These are phyloP conservation scores for Coemansia sp. DNA, from an alignment of 371 early-diverging fungal genomes.

Conservation along the genomic window DNA sequence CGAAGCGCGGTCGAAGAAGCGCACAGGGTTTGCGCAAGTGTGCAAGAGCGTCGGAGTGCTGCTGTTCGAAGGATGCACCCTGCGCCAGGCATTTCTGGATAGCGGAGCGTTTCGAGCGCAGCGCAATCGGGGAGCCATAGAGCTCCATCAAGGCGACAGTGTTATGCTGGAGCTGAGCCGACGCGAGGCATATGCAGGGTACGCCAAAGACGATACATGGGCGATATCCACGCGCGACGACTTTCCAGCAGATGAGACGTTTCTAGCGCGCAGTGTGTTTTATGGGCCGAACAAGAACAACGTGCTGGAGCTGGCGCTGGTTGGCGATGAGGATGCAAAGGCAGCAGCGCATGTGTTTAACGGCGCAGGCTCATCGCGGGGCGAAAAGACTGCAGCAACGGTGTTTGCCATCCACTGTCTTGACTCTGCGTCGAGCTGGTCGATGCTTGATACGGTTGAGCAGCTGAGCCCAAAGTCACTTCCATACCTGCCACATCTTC, in stretches of 20 bases:
- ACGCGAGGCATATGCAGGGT: constrained; percentile 41
- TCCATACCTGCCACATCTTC: constrained; percentile 56
- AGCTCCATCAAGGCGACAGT: constrained; percentile 35
- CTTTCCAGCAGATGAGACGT: constrained; percentile 32
- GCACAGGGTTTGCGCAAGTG: constrained; percentile 18
- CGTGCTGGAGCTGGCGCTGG: constrained; percentile 39
- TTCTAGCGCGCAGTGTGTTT: constrained; percentile 49
- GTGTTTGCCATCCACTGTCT: constrained; percentile 66
- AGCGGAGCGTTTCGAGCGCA: constrained; percentile 31
- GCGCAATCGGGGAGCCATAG: constrained; percentile 9
- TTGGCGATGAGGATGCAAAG: constrained; percentile 45
- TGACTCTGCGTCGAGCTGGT: constrained; percentile 68
- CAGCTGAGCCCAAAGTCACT: constrained; percentile 52
- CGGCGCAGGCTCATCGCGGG: background rate
- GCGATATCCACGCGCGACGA: constrained; percentile 33
- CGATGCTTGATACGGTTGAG: constrained; percentile 67
- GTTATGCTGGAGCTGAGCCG: constrained; percentile 38
- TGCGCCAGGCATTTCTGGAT: constrained; percentile 44
- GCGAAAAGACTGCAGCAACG: constrained; percentile 7
- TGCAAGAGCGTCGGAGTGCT: constrained; percentile 46
- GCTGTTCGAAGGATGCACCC: constrained; percentile 44
- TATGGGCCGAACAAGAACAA: constrained; percentile 52
- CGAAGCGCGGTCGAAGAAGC: constrained; percentile 14
- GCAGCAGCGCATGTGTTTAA: constrained; percentile 35
- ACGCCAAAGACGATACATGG: constrained; percentile 52